A percentile compares a stretch with the other conserved stretches of the same genome.
phyloP scores from a whole-genome alignment of 495 filamentous ascomycete species.

The Pyrenopolyporus hunteri region DNA sequence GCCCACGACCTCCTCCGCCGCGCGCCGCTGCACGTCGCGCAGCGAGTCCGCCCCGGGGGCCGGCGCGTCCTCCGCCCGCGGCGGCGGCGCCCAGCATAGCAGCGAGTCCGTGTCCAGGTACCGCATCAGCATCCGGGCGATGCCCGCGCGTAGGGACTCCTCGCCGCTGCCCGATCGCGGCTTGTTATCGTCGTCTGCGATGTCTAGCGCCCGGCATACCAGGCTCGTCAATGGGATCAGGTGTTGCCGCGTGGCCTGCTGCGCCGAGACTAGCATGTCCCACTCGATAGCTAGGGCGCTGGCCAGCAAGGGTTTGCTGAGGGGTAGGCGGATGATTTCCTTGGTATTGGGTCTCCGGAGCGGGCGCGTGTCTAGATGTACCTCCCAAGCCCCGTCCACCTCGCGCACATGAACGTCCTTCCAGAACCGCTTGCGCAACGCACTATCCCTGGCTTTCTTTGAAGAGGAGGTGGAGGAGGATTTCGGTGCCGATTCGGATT shows the following conservation, averaged over 20 bases:
- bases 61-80: conserved; percentile 45
- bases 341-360: conserved; percentile 75
- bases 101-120: conserved; percentile 93
- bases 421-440: conserved; percentile 73
- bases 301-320: conserved; percentile 81
- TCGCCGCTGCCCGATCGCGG: conserved; percentile 26
- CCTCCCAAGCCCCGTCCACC: conserved; percentile 66
- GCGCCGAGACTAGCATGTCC: conserved; percentile 79
- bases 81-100: conserved; percentile 83
- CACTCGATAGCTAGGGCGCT: conserved; percentile 87
- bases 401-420: conserved; percentile 73
- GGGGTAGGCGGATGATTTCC: conserved; percentile 71
- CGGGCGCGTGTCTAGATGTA: conserved; percentile 80
- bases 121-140: conserved; percentile 72
- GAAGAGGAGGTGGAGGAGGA: conserved; percentile 16
- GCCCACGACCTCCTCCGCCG: conserved; percentile 69
- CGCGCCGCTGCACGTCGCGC: conserved; percentile 71
- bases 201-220: conserved; percentile 78
- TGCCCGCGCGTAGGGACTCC: conserved; percentile 58
- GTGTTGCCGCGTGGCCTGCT: conserved; percentile 78
- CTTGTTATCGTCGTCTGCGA: conserved; percentile 64
- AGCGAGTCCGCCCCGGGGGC: conserved; percentile 57
- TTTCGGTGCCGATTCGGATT: conserved; percentile 32
- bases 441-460: conserved; percentile 35
- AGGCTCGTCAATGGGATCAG: conserved; percentile 91